phyloP scores from a whole-genome alignment of 192 early-diverging fungal genomes.

The Linnemannia zychae region DNA sequence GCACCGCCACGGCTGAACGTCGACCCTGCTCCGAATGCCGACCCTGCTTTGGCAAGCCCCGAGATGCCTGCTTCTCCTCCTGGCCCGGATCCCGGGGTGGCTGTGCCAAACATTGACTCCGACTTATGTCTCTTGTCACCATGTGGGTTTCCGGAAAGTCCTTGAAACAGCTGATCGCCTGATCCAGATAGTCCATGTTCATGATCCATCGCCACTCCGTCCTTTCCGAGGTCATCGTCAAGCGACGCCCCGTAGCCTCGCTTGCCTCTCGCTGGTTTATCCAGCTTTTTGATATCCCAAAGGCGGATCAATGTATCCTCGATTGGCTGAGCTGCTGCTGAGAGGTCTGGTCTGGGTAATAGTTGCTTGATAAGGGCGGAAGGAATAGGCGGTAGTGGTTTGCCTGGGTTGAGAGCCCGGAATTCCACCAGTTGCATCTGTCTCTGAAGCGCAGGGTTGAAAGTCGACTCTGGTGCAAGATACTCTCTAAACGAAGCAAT shows the following conservation, averaged over 20 bases:
- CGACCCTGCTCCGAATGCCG: constrained; percentile 7
- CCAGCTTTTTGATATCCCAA: constrained; percentile 71
- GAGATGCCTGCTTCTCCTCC: constrained; percentile 25
- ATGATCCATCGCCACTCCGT: constrained; percentile 9
- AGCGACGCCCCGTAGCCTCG: constrained; percentile 39
- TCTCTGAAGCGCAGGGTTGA: constrained; percentile 72
- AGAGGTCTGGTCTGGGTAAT: constrained; percentile 57
- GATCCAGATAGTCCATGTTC: constrained; percentile 1
- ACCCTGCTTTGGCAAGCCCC: constrained; percentile 7
- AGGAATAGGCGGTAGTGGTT: constrained; percentile 64
- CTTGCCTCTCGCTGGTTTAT: constrained; percentile 24
- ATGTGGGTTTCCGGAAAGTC: neutral
- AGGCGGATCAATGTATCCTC: constrained; percentile 61
- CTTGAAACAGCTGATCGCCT: constrained; percentile 29
- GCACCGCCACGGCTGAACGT: constrained; percentile 24
- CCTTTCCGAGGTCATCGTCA: constrained; percentile 36
- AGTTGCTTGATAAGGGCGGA: constrained; percentile 61
- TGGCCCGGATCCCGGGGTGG: constrained; percentile 23
- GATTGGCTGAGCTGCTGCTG: constrained; percentile 56
- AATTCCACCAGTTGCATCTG: constrained; percentile 68
- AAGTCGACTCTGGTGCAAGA: constrained; percentile 64
- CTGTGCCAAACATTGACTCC: constrained; percentile 46
- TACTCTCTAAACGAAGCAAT: constrained; percentile 57
- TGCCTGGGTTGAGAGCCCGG: constrained; percentile 67
- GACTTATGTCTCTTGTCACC: constrained; percentile 41